Conservation (phyloP, 139 green algal genomes). For the Yamagishiella unicocca region DNA sequence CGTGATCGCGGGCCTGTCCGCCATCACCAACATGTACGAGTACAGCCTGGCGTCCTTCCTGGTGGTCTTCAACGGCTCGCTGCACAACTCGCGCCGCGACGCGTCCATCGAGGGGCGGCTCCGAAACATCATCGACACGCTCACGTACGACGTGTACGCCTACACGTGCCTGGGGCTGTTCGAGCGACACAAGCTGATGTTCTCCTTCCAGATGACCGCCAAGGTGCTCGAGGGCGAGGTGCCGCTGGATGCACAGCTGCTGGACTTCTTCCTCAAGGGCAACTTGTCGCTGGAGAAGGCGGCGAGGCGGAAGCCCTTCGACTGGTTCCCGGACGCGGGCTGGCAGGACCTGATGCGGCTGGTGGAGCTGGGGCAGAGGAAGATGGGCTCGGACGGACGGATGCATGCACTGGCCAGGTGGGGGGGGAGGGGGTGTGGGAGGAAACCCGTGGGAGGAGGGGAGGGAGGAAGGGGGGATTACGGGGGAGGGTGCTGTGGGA, state of each 20-base stretch:
- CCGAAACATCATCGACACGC: slow-evolving; percentile 80
- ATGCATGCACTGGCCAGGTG: slow-evolving; percentile 50
- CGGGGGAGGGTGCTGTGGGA: too few relatives aligned
- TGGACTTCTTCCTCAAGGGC: slow-evolving; percentile 94
- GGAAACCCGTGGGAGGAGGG: not conserved
- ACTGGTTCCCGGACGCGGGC: slow-evolving; percentile 83
- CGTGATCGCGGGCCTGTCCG: slow-evolving; percentile 76
- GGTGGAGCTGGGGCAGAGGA: slow-evolving; percentile 62
- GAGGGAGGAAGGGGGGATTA: not conserved
- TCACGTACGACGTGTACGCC: slow-evolving; percentile 87
- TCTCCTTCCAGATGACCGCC: slow-evolving; percentile 85
- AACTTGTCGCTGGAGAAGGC: slow-evolving; percentile 85
- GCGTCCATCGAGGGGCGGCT: slow-evolving; percentile 63
- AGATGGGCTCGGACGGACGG: slow-evolving; percentile 49
- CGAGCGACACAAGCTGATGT: slow-evolving; percentile 88
- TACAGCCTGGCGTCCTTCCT: slow-evolving; percentile 80
- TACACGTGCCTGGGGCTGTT: slow-evolving; percentile 90
- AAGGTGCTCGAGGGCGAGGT: slow-evolving; percentile 80
- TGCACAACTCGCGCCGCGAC: slow-evolving; percentile 72
- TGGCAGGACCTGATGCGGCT: slow-evolving; percentile 90
- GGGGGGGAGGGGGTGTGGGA: not conserved
- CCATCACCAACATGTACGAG: slow-evolving; percentile 91
- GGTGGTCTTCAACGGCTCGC: slow-evolving; percentile 78
- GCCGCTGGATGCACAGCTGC: slow-evolving; percentile 68
- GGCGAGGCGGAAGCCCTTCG: slow-evolving; percentile 66